A percentile compares a stretch with the other conserved stretches of the same genome.
phyloP scores from a whole-genome alignment of 352 stramenopile genomes.

The Discostella stelligera region DNA sequence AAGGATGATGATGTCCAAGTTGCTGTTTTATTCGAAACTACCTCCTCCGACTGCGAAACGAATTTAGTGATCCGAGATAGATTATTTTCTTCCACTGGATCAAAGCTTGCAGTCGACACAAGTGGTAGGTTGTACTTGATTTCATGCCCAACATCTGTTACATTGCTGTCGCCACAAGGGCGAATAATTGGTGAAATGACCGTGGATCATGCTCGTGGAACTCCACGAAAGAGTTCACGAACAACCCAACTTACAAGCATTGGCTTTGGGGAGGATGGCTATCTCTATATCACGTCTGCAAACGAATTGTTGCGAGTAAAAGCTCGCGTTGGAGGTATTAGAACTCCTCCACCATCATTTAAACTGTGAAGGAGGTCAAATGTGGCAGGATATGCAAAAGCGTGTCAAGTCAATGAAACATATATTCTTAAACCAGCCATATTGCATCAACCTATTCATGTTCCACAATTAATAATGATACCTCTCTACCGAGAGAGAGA shows the following conservation, averaged over 20 bases:
- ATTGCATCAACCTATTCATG: no score
- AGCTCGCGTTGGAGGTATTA: constrained; percentile 23
- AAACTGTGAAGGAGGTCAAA: constrained; percentile 1
- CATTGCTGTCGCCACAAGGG: constrained; percentile 22
- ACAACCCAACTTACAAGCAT: constrained; percentile 27
- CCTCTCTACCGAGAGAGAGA: no score
- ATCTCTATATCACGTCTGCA: constrained; percentile 60
- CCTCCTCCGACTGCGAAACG: constrained; percentile 15
- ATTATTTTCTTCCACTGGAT: constrained; percentile 25
- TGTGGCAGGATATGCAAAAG: neutral
- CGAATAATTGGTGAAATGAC: constrained; percentile 15
- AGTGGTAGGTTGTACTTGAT: constrained; percentile 56
- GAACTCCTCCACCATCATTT: constrained; percentile 14
- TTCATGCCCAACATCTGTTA: constrained; percentile 31
- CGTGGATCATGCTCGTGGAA: constrained; percentile 7
- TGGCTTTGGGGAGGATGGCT: constrained; percentile 67
- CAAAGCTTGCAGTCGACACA: constrained; percentile 52
- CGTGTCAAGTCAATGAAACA: no score
- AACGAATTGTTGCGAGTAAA: constrained; percentile 49
- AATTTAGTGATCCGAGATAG: neutral
- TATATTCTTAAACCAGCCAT: no score
- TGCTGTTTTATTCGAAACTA: constrained; percentile 20
- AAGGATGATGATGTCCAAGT: neutral
- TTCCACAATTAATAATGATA: no score
- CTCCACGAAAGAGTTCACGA: neutral